These are phyloP conservation scores for Fusarium oligoseptatum DNA, from an alignment of 2,329 filamentous ascomycete species.

Conservation along the genomic window DNA sequence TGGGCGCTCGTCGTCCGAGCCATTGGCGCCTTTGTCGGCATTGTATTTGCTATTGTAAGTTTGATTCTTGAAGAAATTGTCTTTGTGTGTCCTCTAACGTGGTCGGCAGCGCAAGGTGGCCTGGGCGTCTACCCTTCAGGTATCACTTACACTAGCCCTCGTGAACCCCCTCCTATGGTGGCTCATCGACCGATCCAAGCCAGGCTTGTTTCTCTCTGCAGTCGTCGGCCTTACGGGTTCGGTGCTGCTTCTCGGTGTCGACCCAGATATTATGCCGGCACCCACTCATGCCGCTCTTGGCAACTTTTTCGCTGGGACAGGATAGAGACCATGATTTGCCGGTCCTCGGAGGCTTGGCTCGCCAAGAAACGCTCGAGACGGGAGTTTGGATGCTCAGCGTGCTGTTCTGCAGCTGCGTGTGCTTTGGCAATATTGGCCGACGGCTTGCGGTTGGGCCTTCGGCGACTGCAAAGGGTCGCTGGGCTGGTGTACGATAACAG, in stretches of 20 bases:
- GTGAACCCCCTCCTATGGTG: conserved; percentile 97
- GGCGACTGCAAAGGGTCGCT: conserved; percentile 59
- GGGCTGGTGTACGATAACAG: conserved; percentile 57
- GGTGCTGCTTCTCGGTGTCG: conserved; percentile 77
- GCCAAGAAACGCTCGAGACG: conserved; percentile 75
- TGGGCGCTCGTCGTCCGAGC: conserved; percentile 77
- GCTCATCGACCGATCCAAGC: conserved; percentile 88
- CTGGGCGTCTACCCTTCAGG: conserved; percentile 95
- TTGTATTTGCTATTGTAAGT: conserved; percentile 81
- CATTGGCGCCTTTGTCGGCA: conserved; percentile 72
- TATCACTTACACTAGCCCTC: conserved; percentile 88
- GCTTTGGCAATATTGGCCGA: conserved; percentile 95
- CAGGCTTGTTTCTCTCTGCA: conserved; percentile 85
- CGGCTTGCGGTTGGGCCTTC: conserved; percentile 72
- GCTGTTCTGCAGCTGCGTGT: conserved; percentile 93
- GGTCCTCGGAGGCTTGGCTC: conserved; percentile 66
- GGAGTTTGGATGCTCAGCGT: conserved; percentile 94
- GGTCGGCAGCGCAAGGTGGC: conserved; percentile 81
- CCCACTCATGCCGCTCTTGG: conserved; percentile 61
- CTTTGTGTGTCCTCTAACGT: conserved; percentile 27
- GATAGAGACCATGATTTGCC: conserved; percentile 27
- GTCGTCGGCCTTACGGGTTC: conserved; percentile 82
- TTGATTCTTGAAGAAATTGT: not conserved
- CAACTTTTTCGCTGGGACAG: conserved; percentile 30
- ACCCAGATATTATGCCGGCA: conserved; percentile 82